These are phyloP conservation scores for Babjeviella inositovora DNA, from an alignment of 805 yeast genomes.

Conservation along the genomic window DNA sequence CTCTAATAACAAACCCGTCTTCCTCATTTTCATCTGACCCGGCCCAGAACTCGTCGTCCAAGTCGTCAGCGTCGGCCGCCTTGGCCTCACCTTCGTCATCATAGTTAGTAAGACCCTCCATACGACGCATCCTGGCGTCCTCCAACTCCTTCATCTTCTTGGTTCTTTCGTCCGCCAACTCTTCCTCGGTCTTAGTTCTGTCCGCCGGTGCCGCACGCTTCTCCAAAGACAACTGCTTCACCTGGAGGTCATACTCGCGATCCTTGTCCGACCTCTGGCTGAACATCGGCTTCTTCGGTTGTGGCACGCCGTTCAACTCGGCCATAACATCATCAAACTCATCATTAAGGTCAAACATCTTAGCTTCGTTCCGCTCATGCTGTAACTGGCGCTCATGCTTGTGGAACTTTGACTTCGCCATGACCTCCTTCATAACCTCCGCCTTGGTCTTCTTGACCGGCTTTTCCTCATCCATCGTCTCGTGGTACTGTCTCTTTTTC, in stretches of 20 bases:
- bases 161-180: slow-evolving; percentile 38
- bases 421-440: slow-evolving; percentile 76
- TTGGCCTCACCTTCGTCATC: slow-evolving; percentile 17
- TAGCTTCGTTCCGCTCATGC: slow-evolving; percentile 40
- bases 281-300: slow-evolving; percentile 2
- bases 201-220: slow-evolving; percentile 72
- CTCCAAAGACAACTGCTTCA: slow-evolving; percentile 51
- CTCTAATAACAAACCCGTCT: slow-evolving; percentile 22
- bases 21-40: slow-evolving; percentile 29
- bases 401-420: slow-evolving; percentile 67
- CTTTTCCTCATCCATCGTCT: slow-evolving; percentile 10
- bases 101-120: slow-evolving; percentile 48
- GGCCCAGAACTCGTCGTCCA: slow-evolving; percentile 57
- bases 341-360: slow-evolving; percentile 55
- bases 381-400: slow-evolving; percentile 61
- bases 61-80: slow-evolving; percentile 49
- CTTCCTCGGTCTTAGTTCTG: slow-evolving; percentile 68
- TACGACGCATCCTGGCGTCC: slow-evolving; percentile 52
- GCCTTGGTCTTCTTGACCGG: slow-evolving; percentile 61
- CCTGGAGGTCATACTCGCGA: slow-evolving; percentile 46
- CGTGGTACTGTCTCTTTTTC: slow-evolving; percentile 15
- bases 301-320: slow-evolving; percentile 19
- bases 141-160: slow-evolving; percentile 50
- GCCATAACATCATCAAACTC: slow-evolving; percentile 57
- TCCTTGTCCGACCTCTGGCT: slow-evolving; percentile 17